Conservation (phyloP, 495 filamentous ascomycete species). For the Penicillium salamii region DNA sequence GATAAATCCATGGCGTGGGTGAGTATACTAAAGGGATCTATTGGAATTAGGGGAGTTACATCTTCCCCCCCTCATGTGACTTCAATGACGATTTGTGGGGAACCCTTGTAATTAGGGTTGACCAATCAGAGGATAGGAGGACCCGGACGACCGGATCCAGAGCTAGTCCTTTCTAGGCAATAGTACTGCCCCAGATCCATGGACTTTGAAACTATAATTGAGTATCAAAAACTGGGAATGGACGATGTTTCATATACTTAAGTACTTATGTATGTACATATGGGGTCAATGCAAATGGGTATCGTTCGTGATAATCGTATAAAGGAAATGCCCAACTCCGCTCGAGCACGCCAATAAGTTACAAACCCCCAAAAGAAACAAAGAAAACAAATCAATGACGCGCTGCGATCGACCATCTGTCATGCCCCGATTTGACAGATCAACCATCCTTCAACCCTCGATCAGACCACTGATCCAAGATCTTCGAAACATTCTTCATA, state of each 20-base stretch:
- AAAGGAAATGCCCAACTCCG: not conserved
- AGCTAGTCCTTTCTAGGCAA: no score
- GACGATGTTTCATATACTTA: no score
- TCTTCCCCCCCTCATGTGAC: not conserved
- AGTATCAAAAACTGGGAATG: no score
- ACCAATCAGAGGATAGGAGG: not conserved
- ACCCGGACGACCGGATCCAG: no score
- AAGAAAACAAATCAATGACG: not conserved
- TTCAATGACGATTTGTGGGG: not conserved
- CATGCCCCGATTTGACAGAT: not conserved
- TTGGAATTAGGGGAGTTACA: not conserved
- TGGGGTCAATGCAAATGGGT: not conserved
- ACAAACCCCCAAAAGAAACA: not conserved
- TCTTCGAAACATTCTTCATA: conserved; percentile 42
- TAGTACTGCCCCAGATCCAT: no score
- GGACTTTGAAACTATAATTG: no score
- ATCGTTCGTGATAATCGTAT: conserved; percentile 1
- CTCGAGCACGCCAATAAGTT: not conserved
- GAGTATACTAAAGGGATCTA: not conserved
- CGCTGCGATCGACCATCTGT: not conserved
- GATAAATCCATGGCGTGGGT: not conserved
- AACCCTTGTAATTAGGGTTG: no score
- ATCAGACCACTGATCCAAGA: conserved; percentile 43
- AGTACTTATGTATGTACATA: no score
- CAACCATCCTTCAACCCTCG: not conserved